Percentiles rank a stretch among this genome's conserved stretches.
Evolutionary conservation across 805 yeast species (phyloP).

Genomic region (Lachancea quebecensis): DNA sequence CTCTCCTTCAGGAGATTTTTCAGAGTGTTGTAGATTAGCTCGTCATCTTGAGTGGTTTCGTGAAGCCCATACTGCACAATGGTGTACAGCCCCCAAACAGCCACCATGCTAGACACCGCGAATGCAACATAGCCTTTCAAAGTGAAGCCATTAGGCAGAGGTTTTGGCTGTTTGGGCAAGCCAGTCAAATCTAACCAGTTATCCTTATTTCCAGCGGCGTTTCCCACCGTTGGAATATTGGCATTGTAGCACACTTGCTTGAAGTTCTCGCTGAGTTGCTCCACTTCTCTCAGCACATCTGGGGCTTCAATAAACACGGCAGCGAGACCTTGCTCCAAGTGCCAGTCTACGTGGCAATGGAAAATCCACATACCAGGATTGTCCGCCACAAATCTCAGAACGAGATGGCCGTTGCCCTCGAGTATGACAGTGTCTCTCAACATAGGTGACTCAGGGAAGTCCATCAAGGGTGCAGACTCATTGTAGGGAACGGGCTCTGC

Average conservation of each 20-base stretch:
- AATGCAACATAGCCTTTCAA: slow-evolving; percentile 62
- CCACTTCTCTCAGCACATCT: slow-evolving; percentile 38
- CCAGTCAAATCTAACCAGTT: slow-evolving; percentile 54
- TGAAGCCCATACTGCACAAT: slow-evolving; percentile 61
- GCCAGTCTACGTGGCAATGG: slow-evolving; percentile 90
- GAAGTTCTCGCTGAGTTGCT: slow-evolving; percentile 42
- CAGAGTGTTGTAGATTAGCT: slow-evolving; percentile 35
- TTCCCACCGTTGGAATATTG: slow-evolving; percentile 46
- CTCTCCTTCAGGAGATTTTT: slow-evolving; percentile 24
- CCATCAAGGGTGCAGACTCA: slow-evolving; percentile 34
- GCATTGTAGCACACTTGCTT: slow-evolving; percentile 42
- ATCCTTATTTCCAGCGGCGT: slow-evolving; percentile 62
- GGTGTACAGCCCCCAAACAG: slow-evolving; percentile 52
- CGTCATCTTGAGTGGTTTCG: slow-evolving; percentile 48
- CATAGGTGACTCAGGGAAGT: slow-evolving; percentile 53
- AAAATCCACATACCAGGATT: slow-evolving; percentile 94
- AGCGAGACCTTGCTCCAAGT: slow-evolving; percentile 75
- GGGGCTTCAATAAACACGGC: slow-evolving; percentile 69
- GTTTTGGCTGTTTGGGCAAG: slow-evolving; percentile 51
- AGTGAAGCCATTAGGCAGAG: slow-evolving; percentile 69
- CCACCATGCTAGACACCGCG: slow-evolving; percentile 44
- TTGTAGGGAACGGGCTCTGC: slow-evolving; percentile 46
- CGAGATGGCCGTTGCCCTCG: slow-evolving; percentile 60
- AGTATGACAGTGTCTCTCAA: slow-evolving; percentile 67
- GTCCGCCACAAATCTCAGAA: slow-evolving; percentile 66